These are phyloP conservation scores for Fennellomyces sp. DNA, from an alignment of 371 early-diverging fungal species.

Conservation along the genomic window DNA sequence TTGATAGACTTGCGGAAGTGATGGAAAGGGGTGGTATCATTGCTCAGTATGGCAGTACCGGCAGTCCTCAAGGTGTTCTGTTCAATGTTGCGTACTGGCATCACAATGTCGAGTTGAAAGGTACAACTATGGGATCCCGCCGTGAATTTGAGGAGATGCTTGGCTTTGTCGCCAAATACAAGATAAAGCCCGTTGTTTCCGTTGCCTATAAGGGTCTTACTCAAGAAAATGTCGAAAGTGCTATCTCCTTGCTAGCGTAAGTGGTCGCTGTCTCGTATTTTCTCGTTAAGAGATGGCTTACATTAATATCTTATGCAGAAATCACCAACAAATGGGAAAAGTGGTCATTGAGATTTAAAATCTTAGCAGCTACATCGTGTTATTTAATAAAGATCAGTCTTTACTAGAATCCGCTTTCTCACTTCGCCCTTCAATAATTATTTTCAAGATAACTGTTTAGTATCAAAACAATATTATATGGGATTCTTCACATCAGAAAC, in stretches of 20 bases:
- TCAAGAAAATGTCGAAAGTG: constrained; percentile 45
- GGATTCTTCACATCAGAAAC: too few species aligned
- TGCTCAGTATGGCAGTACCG: constrained; percentile 63
- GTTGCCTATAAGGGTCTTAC: constrained; percentile 58
- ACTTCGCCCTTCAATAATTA: too few species aligned
- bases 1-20: constrained; percentile 35
- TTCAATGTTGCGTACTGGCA: constrained; percentile 53
- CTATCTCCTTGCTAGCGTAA: constrained; percentile 11
- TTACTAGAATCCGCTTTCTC: too few species aligned
- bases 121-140: constrained; percentile 72
- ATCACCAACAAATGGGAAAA: too few species aligned
- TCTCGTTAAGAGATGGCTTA: too few species aligned
- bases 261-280: too few species aligned
- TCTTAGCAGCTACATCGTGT: too few species aligned
- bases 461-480: too few species aligned
- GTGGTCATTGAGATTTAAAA: too few species aligned
- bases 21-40: constrained; percentile 60
- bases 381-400: too few species aligned
- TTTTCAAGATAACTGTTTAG: too few species aligned
- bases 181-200: constrained; percentile 65
- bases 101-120: constrained; percentile 62
- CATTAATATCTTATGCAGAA: too few species aligned
- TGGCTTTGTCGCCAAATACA: constrained; percentile 56
- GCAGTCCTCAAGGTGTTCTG: constrained; percentile 40
- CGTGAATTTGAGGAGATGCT: constrained; percentile 65